Evolutionary conservation across 345 rosid genomes (phyloP), one percentile per base, ranked within the genome.

Genomic region (Brassica juncea): DNA sequence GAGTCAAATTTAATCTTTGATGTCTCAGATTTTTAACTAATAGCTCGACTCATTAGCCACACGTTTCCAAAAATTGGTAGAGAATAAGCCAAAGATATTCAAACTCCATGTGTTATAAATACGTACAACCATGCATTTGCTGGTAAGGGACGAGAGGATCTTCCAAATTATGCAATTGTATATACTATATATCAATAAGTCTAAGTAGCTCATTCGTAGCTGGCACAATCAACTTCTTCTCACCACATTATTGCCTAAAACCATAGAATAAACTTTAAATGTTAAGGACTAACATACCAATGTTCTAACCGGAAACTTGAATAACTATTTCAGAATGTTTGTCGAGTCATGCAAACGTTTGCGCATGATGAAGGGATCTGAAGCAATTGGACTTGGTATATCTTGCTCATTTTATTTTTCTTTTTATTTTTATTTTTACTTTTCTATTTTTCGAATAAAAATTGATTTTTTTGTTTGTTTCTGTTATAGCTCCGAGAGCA

Each of bases 331-430:
- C 87, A 94, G 97, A 87, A 94, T 94, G 97, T 94, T 92, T 65
- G 97, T 94, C 34, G 87, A 88, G 55, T 91, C 99, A n/a, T 94
- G 99, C 95, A 92, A 88, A 87, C 97, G 99, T 75, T 76, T 94
- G 82, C 97, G 97, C 84, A 86, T 92, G 71, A 92, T 94, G 97
- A 94, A 91, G 84, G 97, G 97, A 73, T 90, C 97, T 5, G 99
- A 94, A 82, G 97, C 97, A 63, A 88, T 92, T 84, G 97, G 99
- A 32, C 97, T 92, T 5, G 97, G 99, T 94, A 88, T 3, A 30
- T 42, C 10, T 28, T 14, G 6, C 15, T 49, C 9, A 8, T 44
- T 42, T 37, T 37, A 8, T 8, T 2, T 37, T 8, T 39, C 47
- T 39, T 9, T 4, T 37, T 37, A 8, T 8, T 2, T 37, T 8